Base-by-base conservation (phyloP, 225 moss, liverwort and hornwort species). In the Thuidium tamariscinum region DNA sequence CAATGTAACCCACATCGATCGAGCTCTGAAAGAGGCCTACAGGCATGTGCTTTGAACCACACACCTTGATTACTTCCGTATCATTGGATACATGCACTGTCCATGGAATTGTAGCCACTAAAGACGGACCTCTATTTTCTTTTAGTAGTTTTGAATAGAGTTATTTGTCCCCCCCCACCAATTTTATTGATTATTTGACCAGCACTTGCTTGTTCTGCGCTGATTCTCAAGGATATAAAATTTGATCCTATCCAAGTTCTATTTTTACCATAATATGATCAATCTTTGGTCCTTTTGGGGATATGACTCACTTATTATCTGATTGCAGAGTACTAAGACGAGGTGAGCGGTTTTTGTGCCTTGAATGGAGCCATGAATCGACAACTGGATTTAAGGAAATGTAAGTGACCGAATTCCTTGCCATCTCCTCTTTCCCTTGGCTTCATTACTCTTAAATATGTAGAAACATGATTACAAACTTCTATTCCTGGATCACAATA, bases 1-100 rank as follows among this genome's bases (percentile, higher is more conserved):
- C 81, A 99, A 99, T 82, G 99, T 97, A n/a, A 99, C 99, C 60
- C 99, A 95, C 74, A 95, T 99, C 34, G 95, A 95, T 68, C 93
- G 89, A 64, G 95, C 90, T 89, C 81, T 99, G 75, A 95, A 94
- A 92, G 98, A 99, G 93, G 97, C 98, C 60, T 91, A 95, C 93
- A 99, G 98, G 98, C 87, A 93, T 81, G 78, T 55, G 56, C 57
- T 57, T 80, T 66, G 0, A 90, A 80, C 23, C 52, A 22, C 27
- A 16, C 36, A 36, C 44, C 44, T 46, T 34, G 56, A 42, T 80
- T 84, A 70, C 44, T 86, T 83, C n/a, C 27, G 32, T 75, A 22
- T 39, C 46, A 27, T 69, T 67, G 13, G 23, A 36, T 74, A 36
- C 39, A 42, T 44, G 56, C 66, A 44, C 18, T 36, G 64, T 71